Evolutionary conservation across 176 grass and related monocot genomes (phyloP).

Genomic region (Carex cristatella): DNA sequence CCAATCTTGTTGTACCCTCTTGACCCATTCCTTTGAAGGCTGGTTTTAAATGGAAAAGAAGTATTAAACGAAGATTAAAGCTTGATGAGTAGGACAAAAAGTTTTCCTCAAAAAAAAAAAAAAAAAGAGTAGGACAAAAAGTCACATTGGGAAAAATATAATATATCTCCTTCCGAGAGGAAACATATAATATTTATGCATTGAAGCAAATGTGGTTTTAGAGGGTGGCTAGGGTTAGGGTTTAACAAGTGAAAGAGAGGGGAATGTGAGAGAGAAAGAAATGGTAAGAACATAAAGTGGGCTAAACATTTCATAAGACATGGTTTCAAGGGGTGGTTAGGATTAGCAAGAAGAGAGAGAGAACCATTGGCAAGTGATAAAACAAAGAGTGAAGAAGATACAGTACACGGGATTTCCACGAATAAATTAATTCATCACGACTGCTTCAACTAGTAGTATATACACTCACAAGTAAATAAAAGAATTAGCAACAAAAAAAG

Average conservation of each 20-base stretch:
- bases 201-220: background rate
- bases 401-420: background rate
- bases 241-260: background rate
- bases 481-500: background rate
- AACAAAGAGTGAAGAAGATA: background rate
- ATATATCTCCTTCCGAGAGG: background rate
- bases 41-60: background rate
- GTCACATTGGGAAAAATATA: background rate
- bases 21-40: constrained; percentile 66
- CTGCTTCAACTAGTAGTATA: background rate
- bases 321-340: background rate
- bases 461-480: background rate
- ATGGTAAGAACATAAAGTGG: background rate
- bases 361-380: background rate
- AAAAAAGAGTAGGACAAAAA: background rate
- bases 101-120: too few relatives aligned
- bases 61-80: background rate
- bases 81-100: background rate
- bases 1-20: constrained; percentile 87
- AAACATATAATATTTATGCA: background rate
- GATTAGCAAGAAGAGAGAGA: background rate
- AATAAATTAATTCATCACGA: background rate
- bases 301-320: background rate
- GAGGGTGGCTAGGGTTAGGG: background rate
- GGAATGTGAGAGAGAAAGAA: background rate